phyloP scores from a whole-genome alignment of 2,329 filamentous ascomycete genomes.

The Escovopsis sp. region DNA sequence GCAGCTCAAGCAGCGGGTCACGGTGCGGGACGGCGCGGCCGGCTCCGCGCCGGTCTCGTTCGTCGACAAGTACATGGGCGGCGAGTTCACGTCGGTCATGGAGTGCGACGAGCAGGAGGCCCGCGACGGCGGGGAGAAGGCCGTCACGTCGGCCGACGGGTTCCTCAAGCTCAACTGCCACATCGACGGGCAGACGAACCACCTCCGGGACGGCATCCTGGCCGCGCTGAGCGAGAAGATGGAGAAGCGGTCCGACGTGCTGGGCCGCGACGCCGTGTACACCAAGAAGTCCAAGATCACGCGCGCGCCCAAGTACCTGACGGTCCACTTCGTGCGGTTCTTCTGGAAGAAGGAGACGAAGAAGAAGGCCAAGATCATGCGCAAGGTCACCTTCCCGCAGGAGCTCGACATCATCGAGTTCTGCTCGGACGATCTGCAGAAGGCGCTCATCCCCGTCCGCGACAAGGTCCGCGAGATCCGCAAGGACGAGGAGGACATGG shows the following conservation, averaged over 20 bases:
- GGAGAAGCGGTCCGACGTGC: conserved; percentile 69
- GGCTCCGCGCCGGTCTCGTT: conserved; percentile 48
- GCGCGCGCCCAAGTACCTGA: conserved; percentile 84
- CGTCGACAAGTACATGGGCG: conserved; percentile 81
- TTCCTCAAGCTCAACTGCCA: conserved; percentile 96
- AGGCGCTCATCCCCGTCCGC: conserved; percentile 74
- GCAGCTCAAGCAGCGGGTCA: conserved; percentile 66
- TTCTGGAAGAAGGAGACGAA: conserved; percentile 93
- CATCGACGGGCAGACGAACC: conserved; percentile 76
- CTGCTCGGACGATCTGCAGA: conserved; percentile 79
- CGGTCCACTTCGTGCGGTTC: conserved; percentile 94
- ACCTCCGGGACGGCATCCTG: conserved; percentile 75
- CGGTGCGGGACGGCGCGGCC: conserved; percentile 39
- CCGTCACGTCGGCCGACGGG: conserved; percentile 50
- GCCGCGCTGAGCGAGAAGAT: conserved; percentile 75
- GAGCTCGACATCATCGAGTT: conserved; percentile 91
- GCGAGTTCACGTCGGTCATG: conserved; percentile 62
- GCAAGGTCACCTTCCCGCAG: conserved; percentile 90
- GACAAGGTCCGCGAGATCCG: conserved; percentile 91
- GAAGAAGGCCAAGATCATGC: conserved; percentile 99
- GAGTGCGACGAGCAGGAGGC: conserved; percentile 74
- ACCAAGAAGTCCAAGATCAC: conserved; percentile 86
- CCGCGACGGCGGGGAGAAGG: conserved; percentile 57
- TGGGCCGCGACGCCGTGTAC: conserved; percentile 69
- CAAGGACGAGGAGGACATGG: conserved; percentile 89